Evolutionary conservation across 2,329 filamentous ascomycete species (phyloP).

Genomic region (Penicillium sp.): DNA sequence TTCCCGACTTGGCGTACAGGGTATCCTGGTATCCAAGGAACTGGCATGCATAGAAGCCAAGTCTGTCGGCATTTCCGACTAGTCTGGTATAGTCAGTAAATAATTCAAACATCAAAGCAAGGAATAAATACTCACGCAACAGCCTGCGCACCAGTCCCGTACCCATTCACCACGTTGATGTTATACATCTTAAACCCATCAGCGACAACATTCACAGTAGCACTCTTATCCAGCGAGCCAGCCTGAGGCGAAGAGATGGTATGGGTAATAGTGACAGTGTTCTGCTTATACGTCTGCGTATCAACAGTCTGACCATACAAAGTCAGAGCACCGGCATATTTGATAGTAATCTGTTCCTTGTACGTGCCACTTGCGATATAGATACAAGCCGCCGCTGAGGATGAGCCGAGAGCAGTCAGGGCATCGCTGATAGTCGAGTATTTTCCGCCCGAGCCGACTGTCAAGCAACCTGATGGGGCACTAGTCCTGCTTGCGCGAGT

Average conservation of each 20-base stretch:
- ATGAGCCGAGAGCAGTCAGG: constrained; percentile 25
- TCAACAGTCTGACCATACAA: constrained; percentile 35
- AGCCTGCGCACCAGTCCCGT: constrained; percentile 34
- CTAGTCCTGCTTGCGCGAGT: constrained; percentile 17
- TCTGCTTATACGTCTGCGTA: constrained; percentile 29
- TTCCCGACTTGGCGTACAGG: constrained; percentile 33
- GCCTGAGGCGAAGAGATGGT: constrained; percentile 31
- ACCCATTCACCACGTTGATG: constrained; percentile 37
- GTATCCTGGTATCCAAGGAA: constrained; percentile 39
- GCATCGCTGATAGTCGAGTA: constrained; percentile 29
- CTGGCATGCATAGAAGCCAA: constrained; percentile 37
- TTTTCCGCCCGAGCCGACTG: constrained; percentile 21
- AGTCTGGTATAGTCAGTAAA: constrained; percentile 14
- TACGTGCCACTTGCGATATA: constrained; percentile 35
- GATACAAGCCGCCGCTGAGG: constrained; percentile 30
- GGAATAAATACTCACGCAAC: constrained; percentile 27
- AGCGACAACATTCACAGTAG: constrained; percentile 31
- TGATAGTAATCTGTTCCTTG: constrained; percentile 31
- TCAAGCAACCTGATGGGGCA: constrained; percentile 27
- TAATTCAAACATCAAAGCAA: background rate
- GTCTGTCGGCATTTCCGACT: constrained; percentile 29
- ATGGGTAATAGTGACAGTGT: constrained; percentile 34
- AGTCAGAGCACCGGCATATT: constrained; percentile 29
- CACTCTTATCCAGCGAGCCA: constrained; percentile 31
- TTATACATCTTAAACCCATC: constrained; percentile 36